Conservation (phyloP, 2,329 filamentous ascomycete genomes). For the Fusarium caatingaense region DNA sequence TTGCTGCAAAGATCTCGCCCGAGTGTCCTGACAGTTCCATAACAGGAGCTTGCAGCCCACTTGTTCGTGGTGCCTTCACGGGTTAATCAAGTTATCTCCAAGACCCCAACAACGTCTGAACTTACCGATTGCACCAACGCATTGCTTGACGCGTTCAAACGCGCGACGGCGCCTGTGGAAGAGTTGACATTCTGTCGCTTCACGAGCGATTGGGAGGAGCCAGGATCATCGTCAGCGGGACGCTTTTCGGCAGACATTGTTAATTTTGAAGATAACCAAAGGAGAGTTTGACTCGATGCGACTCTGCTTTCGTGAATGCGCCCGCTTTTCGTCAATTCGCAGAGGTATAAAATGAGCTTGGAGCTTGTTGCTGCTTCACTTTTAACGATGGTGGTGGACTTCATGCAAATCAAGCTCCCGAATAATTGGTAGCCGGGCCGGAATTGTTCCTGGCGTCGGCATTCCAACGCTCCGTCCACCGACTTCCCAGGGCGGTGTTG, state of each 20-base stretch:
- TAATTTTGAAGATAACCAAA: not conserved
- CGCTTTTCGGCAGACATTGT: conserved; percentile 93
- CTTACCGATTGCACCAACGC: conserved; percentile 65
- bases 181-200: conserved; percentile 83
- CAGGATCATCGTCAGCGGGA: conserved; percentile 85
- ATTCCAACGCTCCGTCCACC: conserved; percentile 41
- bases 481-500: conserved; percentile 40
- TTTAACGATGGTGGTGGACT: conserved; percentile 29
- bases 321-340: conserved; percentile 2
- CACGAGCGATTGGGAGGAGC: conserved; percentile 82
- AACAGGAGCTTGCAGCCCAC: conserved; percentile 85
- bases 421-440: conserved; percentile 51
- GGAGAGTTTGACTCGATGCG: not conserved
- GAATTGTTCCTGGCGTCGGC: conserved; percentile 50
- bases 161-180: conserved; percentile 60
- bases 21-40: conserved; percentile 88
- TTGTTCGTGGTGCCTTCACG: conserved; percentile 78
- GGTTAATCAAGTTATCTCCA: conserved; percentile 21
- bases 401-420: conserved; percentile 34
- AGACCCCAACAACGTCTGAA: not conserved
- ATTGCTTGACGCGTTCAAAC: conserved; percentile 62
- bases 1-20: conserved; percentile 91
- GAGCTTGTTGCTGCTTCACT: conserved; percentile 31
- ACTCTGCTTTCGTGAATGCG: conserved; percentile 23
- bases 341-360: conserved; percentile 19